Percentiles rank a stretch among this genome's conserved stretches.
Conservation (phyloP, 352 stramenopile species). For the Pythium folliculosum region DNA sequence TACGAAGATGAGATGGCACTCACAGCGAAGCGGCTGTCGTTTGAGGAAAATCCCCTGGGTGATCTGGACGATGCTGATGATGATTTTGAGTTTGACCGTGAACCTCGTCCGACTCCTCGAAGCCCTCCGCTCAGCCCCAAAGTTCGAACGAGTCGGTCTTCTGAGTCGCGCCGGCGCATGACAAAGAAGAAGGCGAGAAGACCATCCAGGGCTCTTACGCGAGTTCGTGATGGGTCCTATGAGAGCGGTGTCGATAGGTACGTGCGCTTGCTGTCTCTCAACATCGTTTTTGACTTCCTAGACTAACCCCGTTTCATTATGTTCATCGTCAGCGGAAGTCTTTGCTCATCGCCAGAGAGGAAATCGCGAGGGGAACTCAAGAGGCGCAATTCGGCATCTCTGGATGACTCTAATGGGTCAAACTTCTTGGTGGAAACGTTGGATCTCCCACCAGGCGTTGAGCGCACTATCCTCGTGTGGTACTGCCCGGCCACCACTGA, state of each 20-base stretch:
- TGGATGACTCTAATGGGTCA: constrained; percentile 67
- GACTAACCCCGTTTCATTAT: background rate
- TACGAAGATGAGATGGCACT: constrained; percentile 74
- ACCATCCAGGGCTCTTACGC: constrained; percentile 45
- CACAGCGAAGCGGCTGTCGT: constrained; percentile 65
- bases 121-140: constrained; percentile 67
- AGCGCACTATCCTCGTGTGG: constrained; percentile 90
- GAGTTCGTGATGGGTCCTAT: constrained; percentile 62
- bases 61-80: constrained; percentile 84
- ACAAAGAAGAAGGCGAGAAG: constrained; percentile 59
- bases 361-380: constrained; percentile 49
- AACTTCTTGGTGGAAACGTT: constrained; percentile 90
- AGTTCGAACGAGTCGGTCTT: constrained; percentile 32
- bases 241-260: constrained; percentile 85
- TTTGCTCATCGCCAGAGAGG: constrained; percentile 78
- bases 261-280: background rate
- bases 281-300: background rate
- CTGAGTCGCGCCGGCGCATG: constrained; percentile 50
- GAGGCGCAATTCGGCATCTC: constrained; percentile 41
- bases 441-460: constrained; percentile 80
- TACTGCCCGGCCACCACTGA: constrained; percentile 57
- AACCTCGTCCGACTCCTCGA: constrained; percentile 44
- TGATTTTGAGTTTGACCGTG: constrained; percentile 89
- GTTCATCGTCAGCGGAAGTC: constrained; percentile 37
- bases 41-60: constrained; percentile 74